Conservation (phyloP, 768 basidiomycete genomes). For the Boletus sp. region DNA sequence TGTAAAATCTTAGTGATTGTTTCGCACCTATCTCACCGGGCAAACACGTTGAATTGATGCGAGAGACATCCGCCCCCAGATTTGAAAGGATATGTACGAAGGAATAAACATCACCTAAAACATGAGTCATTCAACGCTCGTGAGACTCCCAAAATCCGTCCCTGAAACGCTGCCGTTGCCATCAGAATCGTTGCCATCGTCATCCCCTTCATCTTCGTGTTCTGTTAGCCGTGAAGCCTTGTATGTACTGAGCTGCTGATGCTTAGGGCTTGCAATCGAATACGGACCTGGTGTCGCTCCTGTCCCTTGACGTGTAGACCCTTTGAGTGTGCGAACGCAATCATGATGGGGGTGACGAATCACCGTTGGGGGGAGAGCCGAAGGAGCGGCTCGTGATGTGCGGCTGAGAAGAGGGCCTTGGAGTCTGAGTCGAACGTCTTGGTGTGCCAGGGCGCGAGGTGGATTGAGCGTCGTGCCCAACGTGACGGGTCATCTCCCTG, state of each 20-base stretch:
- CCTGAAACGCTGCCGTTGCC: slow-evolving; percentile 40
- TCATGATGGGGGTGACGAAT: slow-evolving; percentile 42
- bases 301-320: slow-evolving; percentile 33
- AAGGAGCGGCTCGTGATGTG: slow-evolving; percentile 33
- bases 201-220: slow-evolving; percentile 17
- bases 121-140: slow-evolving; percentile 44
- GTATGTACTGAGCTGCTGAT: slow-evolving; percentile 20
- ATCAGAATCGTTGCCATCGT: slow-evolving; percentile 36
- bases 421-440: slow-evolving; percentile 26
- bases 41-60: background rate
- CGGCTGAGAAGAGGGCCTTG: slow-evolving; percentile 31
- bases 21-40: too few species aligned
- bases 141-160: slow-evolving; percentile 48
- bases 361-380: slow-evolving; percentile 47
- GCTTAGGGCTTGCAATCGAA: slow-evolving; percentile 20
- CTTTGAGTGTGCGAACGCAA: slow-evolving; percentile 37
- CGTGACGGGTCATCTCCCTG: slow-evolving; percentile 16
- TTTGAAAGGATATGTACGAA: slow-evolving; percentile 3
- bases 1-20: background rate
- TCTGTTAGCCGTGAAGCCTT: slow-evolving; percentile 15
- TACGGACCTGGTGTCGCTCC: slow-evolving; percentile 22
- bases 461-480: slow-evolving; percentile 19
- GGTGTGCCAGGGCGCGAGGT: slow-evolving; percentile 28
- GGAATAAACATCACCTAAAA: background rate
- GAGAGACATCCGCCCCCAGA: background rate